Percentiles rank a stretch among this genome's conserved stretches.
Conservation (phyloP, 345 rosid species). For the Durio zibethinus region DNA sequence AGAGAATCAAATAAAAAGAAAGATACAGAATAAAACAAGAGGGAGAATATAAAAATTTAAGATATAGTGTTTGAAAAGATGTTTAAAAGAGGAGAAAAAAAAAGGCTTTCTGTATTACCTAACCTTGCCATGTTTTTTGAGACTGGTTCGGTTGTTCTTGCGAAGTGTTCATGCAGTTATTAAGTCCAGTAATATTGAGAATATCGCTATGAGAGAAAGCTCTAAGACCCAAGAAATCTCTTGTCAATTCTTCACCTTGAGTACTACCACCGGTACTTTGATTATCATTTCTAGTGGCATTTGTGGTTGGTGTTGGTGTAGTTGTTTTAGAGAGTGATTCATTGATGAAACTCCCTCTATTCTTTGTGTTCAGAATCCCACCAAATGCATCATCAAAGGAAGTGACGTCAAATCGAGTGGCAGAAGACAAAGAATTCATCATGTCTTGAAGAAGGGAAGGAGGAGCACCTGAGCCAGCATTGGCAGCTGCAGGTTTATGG, state of each 20-base stretch:
- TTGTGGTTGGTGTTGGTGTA: neutral
- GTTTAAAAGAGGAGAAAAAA: neutral
- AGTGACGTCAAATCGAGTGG: conserved; percentile 38
- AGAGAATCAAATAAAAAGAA: neutral
- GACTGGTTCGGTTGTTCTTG: conserved; percentile 38
- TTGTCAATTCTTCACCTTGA: conserved; percentile 56
- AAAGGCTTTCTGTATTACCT: conserved; percentile 6
- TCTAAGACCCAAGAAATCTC: conserved; percentile 84
- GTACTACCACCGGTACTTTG: conserved; percentile 19
- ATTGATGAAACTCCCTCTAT: conserved; percentile 13
- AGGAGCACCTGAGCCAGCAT: conserved; percentile 15
- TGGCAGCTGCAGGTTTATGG: conserved; percentile 15
- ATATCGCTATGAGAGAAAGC: conserved; percentile 72
- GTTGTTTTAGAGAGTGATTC: conserved; percentile 20
- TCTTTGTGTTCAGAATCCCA: conserved; percentile 42
- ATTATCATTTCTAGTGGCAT: neutral
- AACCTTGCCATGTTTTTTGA: conserved; percentile 10
- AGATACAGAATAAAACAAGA: neutral
- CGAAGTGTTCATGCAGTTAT: conserved; percentile 46
- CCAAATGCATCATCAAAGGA: conserved; percentile 44
- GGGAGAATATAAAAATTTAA: neutral
- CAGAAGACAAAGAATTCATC: conserved; percentile 38
- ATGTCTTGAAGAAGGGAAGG: conserved; percentile 47
- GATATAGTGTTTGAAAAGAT: conserved; percentile 4
- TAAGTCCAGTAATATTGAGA: conserved; percentile 62